Evolutionary conservation across 2,329 filamentous ascomycete species (phyloP).

Genomic region (Trichoderma endophyticum): DNA sequence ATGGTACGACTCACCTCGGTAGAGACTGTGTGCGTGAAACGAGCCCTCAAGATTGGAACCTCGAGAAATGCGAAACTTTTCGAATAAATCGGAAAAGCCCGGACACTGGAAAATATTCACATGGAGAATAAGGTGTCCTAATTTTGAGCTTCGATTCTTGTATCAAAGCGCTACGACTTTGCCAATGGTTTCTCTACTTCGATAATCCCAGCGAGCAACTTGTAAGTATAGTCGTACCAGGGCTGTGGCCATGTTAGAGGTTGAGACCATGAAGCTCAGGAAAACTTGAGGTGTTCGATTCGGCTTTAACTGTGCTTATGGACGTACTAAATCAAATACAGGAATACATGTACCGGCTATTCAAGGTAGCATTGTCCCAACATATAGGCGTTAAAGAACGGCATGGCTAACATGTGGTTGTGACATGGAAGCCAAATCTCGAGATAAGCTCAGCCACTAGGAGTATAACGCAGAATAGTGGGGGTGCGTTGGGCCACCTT

Average conservation of each 20-base stretch:
- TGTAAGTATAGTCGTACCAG: background rate
- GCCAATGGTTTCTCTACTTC: background rate
- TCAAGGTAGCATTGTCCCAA: background rate
- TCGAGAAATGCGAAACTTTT: background rate
- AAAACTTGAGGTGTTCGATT: no score
- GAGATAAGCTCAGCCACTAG: slow-evolving; percentile 1
- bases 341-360: background rate
- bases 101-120: background rate
- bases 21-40: background rate
- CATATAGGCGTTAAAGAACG: background rate
- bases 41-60: background rate
- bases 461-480: background rate
- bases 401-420: background rate
- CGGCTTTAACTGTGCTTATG: no score
- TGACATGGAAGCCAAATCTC: background rate
- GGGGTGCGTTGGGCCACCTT: slow-evolving; percentile 1
- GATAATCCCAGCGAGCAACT: background rate
- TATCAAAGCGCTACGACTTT: background rate
- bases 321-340: background rate
- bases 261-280: background rate
- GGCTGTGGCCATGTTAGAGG: background rate
- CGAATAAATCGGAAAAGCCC: background rate
- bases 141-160: background rate
- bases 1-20: no score
- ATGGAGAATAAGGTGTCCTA: background rate